Evolutionary conservation across 169 alveolate species (phyloP).

Genomic region (Eimeria praecox): DNA sequence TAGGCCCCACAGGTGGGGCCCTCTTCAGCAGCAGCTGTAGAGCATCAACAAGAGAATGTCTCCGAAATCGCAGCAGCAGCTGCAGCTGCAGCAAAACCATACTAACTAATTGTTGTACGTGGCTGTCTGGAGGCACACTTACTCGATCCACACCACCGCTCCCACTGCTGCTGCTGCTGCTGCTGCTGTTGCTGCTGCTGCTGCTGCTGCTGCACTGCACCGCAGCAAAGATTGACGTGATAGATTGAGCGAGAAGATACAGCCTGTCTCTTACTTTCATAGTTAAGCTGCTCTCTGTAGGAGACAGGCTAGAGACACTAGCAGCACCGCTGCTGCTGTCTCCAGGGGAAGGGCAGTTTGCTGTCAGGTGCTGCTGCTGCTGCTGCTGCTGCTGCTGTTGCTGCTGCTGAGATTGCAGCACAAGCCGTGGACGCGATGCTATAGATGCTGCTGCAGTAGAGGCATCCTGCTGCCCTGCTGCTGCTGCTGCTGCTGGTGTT

Average conservation of each 20-base stretch:
- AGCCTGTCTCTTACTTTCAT: slow-evolving; percentile 40
- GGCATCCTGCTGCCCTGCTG: slow-evolving; percentile 25
- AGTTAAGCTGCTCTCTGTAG: slow-evolving; percentile 26
- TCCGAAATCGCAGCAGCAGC: slow-evolving; percentile 60
- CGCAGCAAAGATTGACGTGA: slow-evolving; percentile 13
- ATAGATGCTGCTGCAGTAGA: neutral
- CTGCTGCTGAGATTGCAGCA: neutral
- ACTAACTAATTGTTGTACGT: slow-evolving; percentile 5
- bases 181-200: neutral
- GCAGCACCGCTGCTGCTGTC: slow-evolving; percentile 54
- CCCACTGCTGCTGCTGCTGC: neutral
- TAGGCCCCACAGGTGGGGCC: neutral
- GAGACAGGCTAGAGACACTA: neutral
- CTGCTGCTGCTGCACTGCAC: slow-evolving; percentile 10
- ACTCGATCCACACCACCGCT: neutral
- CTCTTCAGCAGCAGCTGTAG: slow-evolving; percentile 37
- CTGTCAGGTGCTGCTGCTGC: slow-evolving; percentile 65
- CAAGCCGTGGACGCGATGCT: neutral
- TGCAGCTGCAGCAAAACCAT: slow-evolving; percentile 66
- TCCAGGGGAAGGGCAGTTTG: neutral
- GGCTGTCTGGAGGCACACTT: neutral
- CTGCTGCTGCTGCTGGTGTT: slow-evolving; percentile 25
- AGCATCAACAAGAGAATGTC: slow-evolving; percentile 57
- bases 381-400: slow-evolving; percentile 28
- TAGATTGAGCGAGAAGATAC: slow-evolving; percentile 27